Conservation (phyloP, 2,329 filamentous ascomycete species). For the Epicoccum sorghinum region DNA sequence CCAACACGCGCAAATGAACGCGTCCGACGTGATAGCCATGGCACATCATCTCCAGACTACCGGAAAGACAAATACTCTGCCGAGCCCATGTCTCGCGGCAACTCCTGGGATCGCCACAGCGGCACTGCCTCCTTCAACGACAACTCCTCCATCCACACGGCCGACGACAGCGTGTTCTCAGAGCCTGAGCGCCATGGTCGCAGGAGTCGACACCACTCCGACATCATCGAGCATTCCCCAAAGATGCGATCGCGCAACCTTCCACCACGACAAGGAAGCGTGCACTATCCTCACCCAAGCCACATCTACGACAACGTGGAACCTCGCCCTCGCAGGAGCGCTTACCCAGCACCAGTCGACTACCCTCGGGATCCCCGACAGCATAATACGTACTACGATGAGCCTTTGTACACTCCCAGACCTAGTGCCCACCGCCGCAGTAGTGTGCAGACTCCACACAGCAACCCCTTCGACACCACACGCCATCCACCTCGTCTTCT, state of each 20-base stretch:
- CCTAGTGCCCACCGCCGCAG: slow-evolving; percentile 19
- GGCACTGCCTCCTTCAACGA: slow-evolving; percentile 27
- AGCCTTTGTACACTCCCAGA: slow-evolving; percentile 4
- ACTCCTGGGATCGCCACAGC: slow-evolving; percentile 29
- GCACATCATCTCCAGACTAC: slow-evolving; percentile 15
- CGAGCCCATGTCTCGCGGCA: slow-evolving; percentile 25
- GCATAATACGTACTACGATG: slow-evolving; percentile 15
- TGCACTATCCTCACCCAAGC: slow-evolving; percentile 12
- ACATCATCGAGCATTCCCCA: slow-evolving; percentile 3
- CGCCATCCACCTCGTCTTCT: slow-evolving; percentile 16
- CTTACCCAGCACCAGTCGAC: slow-evolving; percentile 16
- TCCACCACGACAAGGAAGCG: not conserved
- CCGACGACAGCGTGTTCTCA: slow-evolving; percentile 31
- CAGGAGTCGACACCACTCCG: not conserved
- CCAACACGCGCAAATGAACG: slow-evolving; percentile 15
- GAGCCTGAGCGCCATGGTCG: slow-evolving; percentile 13
- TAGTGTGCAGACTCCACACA: slow-evolving; percentile 10
- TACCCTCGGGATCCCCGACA: slow-evolving; percentile 9
- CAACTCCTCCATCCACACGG: slow-evolving; percentile 26
- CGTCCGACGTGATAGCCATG: slow-evolving; percentile 15
- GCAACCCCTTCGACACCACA: slow-evolving; percentile 12
- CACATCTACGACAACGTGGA: slow-evolving; percentile 19
- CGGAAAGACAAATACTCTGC: slow-evolving; percentile 11
- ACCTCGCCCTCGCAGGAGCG: not conserved
- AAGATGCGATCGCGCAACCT: slow-evolving; percentile 1